Percentiles rank a stretch among this genome's conserved stretches.
Evolutionary conservation across 495 filamentous ascomycete genomes (phyloP).

Genomic region (Saxophila tyrrhenica): DNA sequence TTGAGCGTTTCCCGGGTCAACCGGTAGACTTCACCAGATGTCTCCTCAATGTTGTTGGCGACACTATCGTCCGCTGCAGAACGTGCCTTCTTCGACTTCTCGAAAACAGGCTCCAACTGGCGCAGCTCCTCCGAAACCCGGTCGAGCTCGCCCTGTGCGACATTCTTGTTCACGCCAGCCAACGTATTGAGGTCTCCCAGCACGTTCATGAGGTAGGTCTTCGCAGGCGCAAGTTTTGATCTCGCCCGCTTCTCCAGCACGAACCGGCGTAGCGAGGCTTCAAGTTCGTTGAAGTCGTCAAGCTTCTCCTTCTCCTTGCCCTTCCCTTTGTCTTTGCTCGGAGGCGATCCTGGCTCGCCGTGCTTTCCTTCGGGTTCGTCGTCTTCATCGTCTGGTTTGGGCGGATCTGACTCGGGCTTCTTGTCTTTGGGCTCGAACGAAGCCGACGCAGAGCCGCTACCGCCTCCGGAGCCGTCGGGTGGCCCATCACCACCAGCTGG

Average conservation of each 20-base stretch:
- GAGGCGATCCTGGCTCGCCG: slow-evolving; percentile 36
- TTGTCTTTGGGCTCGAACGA: slow-evolving; percentile 25
- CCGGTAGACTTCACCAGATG: slow-evolving; percentile 72
- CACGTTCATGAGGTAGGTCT: slow-evolving; percentile 91
- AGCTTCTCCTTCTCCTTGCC: slow-evolving; percentile 80
- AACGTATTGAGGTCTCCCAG: slow-evolving; percentile 72
- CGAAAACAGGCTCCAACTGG: slow-evolving; percentile 73
- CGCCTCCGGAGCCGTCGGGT: slow-evolving; percentile 43
- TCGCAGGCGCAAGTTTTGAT: slow-evolving; percentile 90
- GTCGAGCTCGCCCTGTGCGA: slow-evolving; percentile 76
- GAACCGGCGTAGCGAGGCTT: slow-evolving; percentile 79
- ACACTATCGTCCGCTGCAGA: slow-evolving; percentile 71
- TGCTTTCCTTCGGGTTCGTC: slow-evolving; percentile 34
- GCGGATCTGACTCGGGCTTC: slow-evolving; percentile 29
- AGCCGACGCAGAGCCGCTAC: slow-evolving; percentile 39
- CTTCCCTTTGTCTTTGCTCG: slow-evolving; percentile 63
- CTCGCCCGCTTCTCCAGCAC: slow-evolving; percentile 91
- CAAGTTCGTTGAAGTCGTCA: slow-evolving; percentile 78
- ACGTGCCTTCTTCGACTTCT: slow-evolving; percentile 71
- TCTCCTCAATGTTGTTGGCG: slow-evolving; percentile 70
- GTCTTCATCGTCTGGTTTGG: slow-evolving; percentile 46
- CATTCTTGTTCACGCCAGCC: slow-evolving; percentile 76
- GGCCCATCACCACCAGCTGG: slow-evolving; percentile 38
- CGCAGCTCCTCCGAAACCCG: slow-evolving; percentile 68
- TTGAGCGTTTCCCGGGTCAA: slow-evolving; percentile 64